Percentiles rank a stretch among this genome's conserved stretches.
These are phyloP conservation scores for Aspergillus nidulans DNA, from an alignment of 495 filamentous ascomycete genomes.

Conservation along the genomic window DNA sequence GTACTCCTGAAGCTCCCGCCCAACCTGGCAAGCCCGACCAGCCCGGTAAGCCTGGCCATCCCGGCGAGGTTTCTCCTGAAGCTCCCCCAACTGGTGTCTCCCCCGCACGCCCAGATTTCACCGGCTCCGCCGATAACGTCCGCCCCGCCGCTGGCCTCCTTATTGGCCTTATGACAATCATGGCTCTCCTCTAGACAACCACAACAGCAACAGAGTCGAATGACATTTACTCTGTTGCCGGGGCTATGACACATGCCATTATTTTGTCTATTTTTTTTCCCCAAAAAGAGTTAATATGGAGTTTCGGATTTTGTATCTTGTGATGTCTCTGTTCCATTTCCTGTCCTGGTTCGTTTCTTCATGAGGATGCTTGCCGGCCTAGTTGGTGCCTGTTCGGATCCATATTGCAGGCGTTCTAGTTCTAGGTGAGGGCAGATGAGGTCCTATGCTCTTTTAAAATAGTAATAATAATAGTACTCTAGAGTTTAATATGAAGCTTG, in stretches of 20 bases:
- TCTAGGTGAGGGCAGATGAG: neutral
- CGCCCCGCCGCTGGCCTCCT: slow-evolving; percentile 36
- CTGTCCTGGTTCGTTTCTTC: neutral
- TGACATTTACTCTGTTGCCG: neutral
- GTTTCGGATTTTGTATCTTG: slow-evolving; percentile 2
- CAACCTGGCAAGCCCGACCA: too few species aligned
- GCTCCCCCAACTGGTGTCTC: slow-evolving; percentile 14
- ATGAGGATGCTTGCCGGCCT: neutral
- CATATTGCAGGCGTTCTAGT: neutral
- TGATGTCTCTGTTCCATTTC: neutral
- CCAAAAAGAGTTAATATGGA: slow-evolving; percentile 2
- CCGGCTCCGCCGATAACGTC: slow-evolving; percentile 31
- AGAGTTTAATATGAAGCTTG: neutral
- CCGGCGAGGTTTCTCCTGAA: neutral
- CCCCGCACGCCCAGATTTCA: slow-evolving; percentile 23
- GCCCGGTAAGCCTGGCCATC: slow-evolving; percentile 1
- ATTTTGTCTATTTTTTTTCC: neutral
- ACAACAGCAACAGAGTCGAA: neutral
- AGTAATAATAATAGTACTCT: neutral
- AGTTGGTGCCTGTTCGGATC: neutral
- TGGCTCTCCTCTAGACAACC: slow-evolving; percentile 37
- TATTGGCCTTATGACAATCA: slow-evolving; percentile 35
- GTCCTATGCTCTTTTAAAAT: neutral
- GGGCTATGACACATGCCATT: neutral
- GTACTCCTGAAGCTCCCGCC: slow-evolving; percentile 4